Evolutionary conservation across 2,329 filamentous ascomycete genomes (phyloP), one percentile per base, ranked within the genome.

Genomic region (Xylaria sp.): DNA sequence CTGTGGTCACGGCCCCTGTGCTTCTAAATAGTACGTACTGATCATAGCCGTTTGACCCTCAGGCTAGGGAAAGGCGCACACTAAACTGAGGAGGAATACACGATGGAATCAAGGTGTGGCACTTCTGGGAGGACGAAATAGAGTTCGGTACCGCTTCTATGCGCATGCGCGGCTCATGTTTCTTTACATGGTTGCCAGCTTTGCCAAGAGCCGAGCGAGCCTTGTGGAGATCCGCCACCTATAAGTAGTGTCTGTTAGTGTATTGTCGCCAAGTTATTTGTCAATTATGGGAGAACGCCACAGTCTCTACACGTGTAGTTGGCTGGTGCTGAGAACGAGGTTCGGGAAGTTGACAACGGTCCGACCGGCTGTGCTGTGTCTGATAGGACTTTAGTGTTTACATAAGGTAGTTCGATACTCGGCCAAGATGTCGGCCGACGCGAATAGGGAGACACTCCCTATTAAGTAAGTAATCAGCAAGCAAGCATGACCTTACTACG

Each of bases 241-340:
- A n/a, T n/a, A n/a, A n/a, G n/a, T n/a, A 18, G 21, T 50, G 29
- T 42, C 8, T 12, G 5, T 25, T 23, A 23, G 54, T 63, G 21
- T 57, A 37, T 25, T 21, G 25, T 48, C n/a, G 51, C 58, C 58
- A 62, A 66, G 66, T 44, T 58, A 69, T 69, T 69, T 69, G 66
- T 69, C 66, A 69, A 60, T 16, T 12, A 35, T 27, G 47, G 50
- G 35, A 37, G 57, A 65, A 54, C 35, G 18, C 13, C 42, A 53
- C 25, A 35, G 51, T 16, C 42, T 50, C 37, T 44, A 44, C 63
- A 54, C 60, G 55, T n/a, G n/a, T n/a, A n/a, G 40, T 5, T 5
- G 5, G 13, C 18, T 12, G 40, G 63, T 55, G 35, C 16, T 37
- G 27, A 18, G 48, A 55, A 55, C n/a, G 18, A 47, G 23, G 32